Evolutionary conservation across 768 basidiomycete genomes (phyloP).

Genomic region (Sarcodon aspratus): DNA sequence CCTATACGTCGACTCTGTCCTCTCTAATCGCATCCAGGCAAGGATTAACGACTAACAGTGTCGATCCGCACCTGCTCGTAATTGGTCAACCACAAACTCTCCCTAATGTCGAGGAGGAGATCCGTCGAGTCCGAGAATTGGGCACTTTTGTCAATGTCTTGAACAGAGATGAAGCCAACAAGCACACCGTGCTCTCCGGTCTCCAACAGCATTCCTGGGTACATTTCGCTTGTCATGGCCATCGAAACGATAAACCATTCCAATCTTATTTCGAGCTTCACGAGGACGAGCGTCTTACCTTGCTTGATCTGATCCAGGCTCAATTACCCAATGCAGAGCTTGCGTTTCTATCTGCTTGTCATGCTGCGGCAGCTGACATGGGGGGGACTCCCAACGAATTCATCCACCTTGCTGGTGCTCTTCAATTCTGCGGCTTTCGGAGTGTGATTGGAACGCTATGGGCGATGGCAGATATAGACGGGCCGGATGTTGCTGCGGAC

Average conservation of each 20-base stretch:
- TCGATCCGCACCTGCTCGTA: background rate
- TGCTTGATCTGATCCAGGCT: no score
- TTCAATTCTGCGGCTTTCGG: no score
- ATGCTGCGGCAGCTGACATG: no score
- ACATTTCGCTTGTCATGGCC: conserved; percentile 19
- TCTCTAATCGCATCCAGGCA: conserved; percentile 7
- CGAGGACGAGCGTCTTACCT: conserved; percentile 13
- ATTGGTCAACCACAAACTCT: conserved; percentile 1
- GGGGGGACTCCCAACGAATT: no score
- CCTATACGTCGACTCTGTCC: conserved; percentile 18
- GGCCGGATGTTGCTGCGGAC: no score
- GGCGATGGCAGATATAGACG: no score
- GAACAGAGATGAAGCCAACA: conserved; percentile 1
- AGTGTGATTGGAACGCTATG: no score
- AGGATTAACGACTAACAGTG: background rate
- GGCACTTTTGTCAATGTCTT: background rate
- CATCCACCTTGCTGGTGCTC: no score
- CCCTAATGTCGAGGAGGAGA: conserved; percentile 2
- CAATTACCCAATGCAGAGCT: no score
- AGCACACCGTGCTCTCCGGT: conserved; percentile 6
- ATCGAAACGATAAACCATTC: conserved; percentile 12
- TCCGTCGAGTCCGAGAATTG: conserved; percentile 1
- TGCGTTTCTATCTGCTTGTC: no score
- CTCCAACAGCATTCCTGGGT: conserved; percentile 12
- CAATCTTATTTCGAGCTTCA: conserved; percentile 16